Conservation (phyloP, 202 grass and related monocot species). For the Panicum hallii region DNA sequence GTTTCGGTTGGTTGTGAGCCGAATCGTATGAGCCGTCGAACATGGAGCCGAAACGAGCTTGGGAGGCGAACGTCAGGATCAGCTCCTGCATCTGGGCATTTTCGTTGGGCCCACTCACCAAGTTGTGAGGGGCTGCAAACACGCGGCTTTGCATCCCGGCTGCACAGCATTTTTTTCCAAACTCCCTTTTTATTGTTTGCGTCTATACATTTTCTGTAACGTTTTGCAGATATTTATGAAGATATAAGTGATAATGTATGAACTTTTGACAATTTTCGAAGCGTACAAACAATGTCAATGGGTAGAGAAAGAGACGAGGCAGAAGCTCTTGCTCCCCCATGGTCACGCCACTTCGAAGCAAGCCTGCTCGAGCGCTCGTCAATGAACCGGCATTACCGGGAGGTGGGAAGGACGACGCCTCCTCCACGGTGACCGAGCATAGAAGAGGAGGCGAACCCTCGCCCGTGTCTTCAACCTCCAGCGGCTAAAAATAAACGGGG, state of each 20-base stretch:
- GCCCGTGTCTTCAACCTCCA: not conserved
- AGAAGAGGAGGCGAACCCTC: not conserved
- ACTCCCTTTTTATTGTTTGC: too few relatives aligned
- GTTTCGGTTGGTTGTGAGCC: too few relatives aligned
- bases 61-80: too few relatives aligned
- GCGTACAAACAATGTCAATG: not conserved
- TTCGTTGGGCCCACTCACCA: too few relatives aligned
- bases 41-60: too few relatives aligned
- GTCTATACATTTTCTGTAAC: not conserved
- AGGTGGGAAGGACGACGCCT: not conserved
- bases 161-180: too few relatives aligned
- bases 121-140: too few relatives aligned
- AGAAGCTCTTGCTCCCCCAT: not conserved
- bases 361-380: not conserved
- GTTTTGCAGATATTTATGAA: not conserved
- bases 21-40: too few relatives aligned
- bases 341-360: not conserved
- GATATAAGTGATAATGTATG: too few relatives aligned
- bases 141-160: too few relatives aligned
- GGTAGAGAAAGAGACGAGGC: too few relatives aligned
- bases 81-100: too few relatives aligned
- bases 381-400: not conserved
- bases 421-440: not conserved
- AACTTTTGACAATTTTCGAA: not conserved
- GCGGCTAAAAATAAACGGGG: conserved; percentile 52